Evolutionary conservation across 2,329 filamentous ascomycete genomes (phyloP), one percentile per base, ranked within the genome.

Genomic region (Zelopaecilomyces penicillatus): DNA sequence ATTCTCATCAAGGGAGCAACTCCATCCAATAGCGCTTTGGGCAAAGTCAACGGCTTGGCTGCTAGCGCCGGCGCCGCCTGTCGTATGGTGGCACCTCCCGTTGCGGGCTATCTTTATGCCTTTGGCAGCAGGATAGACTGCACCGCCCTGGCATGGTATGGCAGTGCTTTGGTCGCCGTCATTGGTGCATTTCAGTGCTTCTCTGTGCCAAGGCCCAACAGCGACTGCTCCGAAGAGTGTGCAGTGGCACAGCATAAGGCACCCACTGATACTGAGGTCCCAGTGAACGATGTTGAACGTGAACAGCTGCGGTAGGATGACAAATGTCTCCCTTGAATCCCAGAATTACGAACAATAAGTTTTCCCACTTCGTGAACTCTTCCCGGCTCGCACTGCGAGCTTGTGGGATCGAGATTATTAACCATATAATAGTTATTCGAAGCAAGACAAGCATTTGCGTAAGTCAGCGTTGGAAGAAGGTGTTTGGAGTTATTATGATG

Each of bases 1-100:
- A 84, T 85, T 52, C 67, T 83, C 30, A 75, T 85, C 68, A 84
- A 84, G 62, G 77, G 83, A 55, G 77, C 78, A 2, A 81, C 78
- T 1, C 78, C 79, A 2, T 71, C 68, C 30, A 64, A 69, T 5
- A 67, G 66, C 36, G 72, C 79, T 5, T 65, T 83, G 34, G 81
- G 81, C 42, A 80, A 73, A 53, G 75, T 85, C 53, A 85, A 85
- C 49, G 81, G 81, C 4, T 61, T 84, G 37, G 79, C 80, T 26
- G 80, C 81, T 41, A 82, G 78, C 46, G 80, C 78, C 3, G 79
- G 79, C 28, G 80, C 80, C 5, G 79, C 76, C 5, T 85, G 79
- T 54, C 72, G 83, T 45, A 87, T 85, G 62, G 65, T 84, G 8
- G 80, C 82, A 0, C 82, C 82, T 5, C 81, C 81, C 0, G 59